Conservation (phyloP, 495 filamentous ascomycete genomes). For the Hypoxylon perforatum region DNA sequence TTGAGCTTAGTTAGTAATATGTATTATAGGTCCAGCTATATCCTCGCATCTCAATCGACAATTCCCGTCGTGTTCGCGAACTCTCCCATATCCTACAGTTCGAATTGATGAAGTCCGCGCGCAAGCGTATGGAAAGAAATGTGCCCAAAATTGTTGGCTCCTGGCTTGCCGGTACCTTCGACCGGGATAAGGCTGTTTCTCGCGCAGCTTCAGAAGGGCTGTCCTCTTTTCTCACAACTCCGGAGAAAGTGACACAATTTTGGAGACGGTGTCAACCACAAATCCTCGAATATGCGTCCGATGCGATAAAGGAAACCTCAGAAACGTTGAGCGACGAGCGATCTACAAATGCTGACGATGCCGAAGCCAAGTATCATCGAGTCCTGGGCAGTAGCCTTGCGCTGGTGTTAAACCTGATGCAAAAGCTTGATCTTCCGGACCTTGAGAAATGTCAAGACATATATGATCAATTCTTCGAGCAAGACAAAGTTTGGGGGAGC, state of each 20-base stretch:
- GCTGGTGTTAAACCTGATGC: slow-evolving; percentile 65
- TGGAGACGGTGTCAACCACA: slow-evolving; percentile 79
- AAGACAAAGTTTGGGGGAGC: slow-evolving; percentile 80
- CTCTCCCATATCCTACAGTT: slow-evolving; percentile 81
- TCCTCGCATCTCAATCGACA: slow-evolving; percentile 87
- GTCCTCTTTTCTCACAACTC: slow-evolving; percentile 75
- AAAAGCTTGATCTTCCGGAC: slow-evolving; percentile 59
- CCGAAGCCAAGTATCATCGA: slow-evolving; percentile 82
- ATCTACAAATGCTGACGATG: slow-evolving; percentile 83
- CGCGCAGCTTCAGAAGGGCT: slow-evolving; percentile 81
- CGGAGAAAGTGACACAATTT: slow-evolving; percentile 78
- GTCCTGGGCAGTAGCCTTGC: slow-evolving; percentile 75
- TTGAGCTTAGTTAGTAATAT: slow-evolving; percentile 44
- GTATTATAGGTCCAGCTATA: slow-evolving; percentile 79
- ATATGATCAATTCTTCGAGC: slow-evolving; percentile 67
- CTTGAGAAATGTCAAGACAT: slow-evolving; percentile 59
- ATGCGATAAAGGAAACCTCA: slow-evolving; percentile 81
- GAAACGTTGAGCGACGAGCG: slow-evolving; percentile 89
- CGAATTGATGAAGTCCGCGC: slow-evolving; percentile 73
- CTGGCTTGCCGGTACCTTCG: slow-evolving; percentile 90
- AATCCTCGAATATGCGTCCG: slow-evolving; percentile 82
- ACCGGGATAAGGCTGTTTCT: slow-evolving; percentile 79
- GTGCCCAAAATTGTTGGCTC: slow-evolving; percentile 80
- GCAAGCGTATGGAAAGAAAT: slow-evolving; percentile 82
- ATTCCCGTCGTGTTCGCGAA: slow-evolving; percentile 86